phyloP scores from a whole-genome alignment of 768 basidiomycete species.

The Lyophyllum semitale region DNA sequence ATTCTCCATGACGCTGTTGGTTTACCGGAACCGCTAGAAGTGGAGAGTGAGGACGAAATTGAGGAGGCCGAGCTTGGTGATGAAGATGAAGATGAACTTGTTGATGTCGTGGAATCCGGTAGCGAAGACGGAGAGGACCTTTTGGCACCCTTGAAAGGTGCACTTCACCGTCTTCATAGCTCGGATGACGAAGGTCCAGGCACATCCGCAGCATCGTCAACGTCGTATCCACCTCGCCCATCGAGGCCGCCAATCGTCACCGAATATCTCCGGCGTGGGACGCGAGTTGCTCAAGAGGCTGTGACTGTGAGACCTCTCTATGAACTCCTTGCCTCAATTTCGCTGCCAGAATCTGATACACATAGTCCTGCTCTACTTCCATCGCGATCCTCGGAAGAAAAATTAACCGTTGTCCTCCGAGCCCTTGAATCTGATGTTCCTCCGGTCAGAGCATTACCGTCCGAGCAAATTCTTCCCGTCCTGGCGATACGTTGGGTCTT shows the following conservation, averaged over 20 bases:
- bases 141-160: conserved; percentile 70
- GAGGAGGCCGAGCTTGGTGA: conserved; percentile 34
- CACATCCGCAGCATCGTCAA: conserved; percentile 30
- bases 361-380: conserved; percentile 44
- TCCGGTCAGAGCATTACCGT: conserved; percentile 46
- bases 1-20: conserved; percentile 71
- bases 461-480: conserved; percentile 48
- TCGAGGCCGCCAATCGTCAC: conserved; percentile 30
- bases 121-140: conserved; percentile 52
- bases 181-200: conserved; percentile 35
- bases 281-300: conserved; percentile 59
- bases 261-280: conserved; percentile 74
- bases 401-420: conserved; percentile 57
- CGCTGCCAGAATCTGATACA: conserved; percentile 32
- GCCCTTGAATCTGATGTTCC: conserved; percentile 56
- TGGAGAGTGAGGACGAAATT: conserved; percentile 14
- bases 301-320: conserved; percentile 52
- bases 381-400: conserved; percentile 48
- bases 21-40: conserved; percentile 38
- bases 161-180: conserved; percentile 57
- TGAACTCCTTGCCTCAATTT: conserved; percentile 46
- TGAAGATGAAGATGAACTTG: conserved; percentile 51
- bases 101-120: conserved; percentile 69
- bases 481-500: conserved; percentile 69
- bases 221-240: conserved; percentile 33